Conservation (phyloP, 345 rosid genomes). For the Viola odorata region DNA sequence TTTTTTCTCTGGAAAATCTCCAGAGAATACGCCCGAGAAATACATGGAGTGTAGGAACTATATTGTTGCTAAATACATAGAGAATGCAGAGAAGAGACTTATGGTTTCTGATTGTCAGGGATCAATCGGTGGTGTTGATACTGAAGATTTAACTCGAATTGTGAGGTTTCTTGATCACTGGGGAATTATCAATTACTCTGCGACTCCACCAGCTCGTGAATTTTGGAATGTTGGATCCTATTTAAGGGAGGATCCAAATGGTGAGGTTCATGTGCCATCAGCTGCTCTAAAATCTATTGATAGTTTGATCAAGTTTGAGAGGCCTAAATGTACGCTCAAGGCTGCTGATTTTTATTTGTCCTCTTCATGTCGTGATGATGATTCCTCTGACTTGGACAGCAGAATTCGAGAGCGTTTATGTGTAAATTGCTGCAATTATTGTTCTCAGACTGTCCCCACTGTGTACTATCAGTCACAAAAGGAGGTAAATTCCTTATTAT, state of each 20-base stretch:
- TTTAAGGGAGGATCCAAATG: conserved; percentile 77
- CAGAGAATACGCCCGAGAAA: conserved; percentile 67
- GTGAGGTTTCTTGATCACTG: conserved; percentile 95
- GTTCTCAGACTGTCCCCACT: conserved; percentile 64
- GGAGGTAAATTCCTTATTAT: conserved; percentile 45
- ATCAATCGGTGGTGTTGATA: conserved; percentile 44
- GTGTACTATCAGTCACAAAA: conserved; percentile 78
- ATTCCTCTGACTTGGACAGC: conserved; percentile 72
- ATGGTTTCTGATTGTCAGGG: conserved; percentile 68
- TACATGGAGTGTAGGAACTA: conserved; percentile 87
- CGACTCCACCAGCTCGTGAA: conserved; percentile 42
- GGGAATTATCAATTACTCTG: conserved; percentile 96
- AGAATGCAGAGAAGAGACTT: conserved; percentile 69
- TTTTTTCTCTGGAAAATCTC: conserved; percentile 88
- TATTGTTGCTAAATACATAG: conserved; percentile 78
- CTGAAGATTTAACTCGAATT: conserved; percentile 73
- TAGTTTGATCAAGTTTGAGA: conserved; percentile 94
- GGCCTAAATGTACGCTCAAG: conserved; percentile 85
- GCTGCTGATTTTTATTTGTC: conserved; percentile 61
- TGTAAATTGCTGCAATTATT: conserved; percentile 67
- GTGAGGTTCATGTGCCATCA: conserved; percentile 92
- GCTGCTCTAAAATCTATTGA: conserved; percentile 90
- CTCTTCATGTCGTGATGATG: conserved; percentile 38
- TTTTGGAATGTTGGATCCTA: conserved; percentile 51
- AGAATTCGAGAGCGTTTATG: conserved; percentile 81